These are phyloP conservation scores for Cyclotella atomus DNA, from an alignment of 108 stramenopile genomes.

Conservation along the genomic window DNA sequence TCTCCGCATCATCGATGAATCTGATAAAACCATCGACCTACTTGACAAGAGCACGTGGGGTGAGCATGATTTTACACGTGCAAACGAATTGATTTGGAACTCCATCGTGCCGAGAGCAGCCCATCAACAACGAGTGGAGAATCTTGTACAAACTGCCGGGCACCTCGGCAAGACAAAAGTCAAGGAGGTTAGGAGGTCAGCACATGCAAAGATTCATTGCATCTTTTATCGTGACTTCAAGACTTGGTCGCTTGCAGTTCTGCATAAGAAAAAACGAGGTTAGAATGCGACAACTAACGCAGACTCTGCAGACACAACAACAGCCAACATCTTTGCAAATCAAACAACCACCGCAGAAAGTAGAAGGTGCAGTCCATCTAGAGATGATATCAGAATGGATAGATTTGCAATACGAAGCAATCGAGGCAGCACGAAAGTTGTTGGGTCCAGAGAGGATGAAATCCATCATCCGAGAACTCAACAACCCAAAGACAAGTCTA, in stretches of 20 bases:
- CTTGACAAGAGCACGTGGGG: not conserved
- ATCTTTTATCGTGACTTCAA: not conserved
- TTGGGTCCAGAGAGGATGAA: not conserved
- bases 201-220: not conserved
- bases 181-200: not conserved
- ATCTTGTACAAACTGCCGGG: slow-evolving; percentile 8
- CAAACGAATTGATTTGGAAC: not conserved
- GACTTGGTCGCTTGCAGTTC: not conserved
- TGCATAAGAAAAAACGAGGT: not conserved
- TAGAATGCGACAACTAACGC: not conserved
- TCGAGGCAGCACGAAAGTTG: not conserved
- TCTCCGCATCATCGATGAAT: not conserved
- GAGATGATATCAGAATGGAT: not conserved
- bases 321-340: not conserved
- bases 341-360: not conserved
- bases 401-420: not conserved
- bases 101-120: not conserved
- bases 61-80: not conserved
- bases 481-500: not conserved
- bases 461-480: not conserved
- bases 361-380: not conserved
- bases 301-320: not conserved
- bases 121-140: not conserved
- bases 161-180: not conserved
- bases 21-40: not conserved